phyloP scores from a whole-genome alignment of 352 stramenopile genomes.

The Pythium monospermum region DNA sequence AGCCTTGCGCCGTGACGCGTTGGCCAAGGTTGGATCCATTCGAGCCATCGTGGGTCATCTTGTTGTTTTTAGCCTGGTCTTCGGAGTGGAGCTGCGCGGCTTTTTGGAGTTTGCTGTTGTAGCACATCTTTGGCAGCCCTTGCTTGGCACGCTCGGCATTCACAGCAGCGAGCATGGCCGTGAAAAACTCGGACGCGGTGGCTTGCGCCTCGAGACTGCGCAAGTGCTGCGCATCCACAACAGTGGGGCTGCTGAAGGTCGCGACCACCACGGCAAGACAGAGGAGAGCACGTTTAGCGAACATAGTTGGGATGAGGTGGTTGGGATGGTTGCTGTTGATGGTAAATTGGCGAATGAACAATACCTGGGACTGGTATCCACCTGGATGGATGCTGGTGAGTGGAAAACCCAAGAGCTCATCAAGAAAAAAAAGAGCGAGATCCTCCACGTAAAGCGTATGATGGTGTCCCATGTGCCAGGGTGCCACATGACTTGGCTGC shows the following conservation, averaged over 20 bases:
- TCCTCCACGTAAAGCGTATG: too few species aligned
- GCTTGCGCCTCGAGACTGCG: neutral
- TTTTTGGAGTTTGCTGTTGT: slow-evolving; percentile 19
- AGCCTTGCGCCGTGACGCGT: neutral
- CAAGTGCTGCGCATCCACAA: neutral
- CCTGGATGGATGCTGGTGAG: too few species aligned
- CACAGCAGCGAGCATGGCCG: slow-evolving; percentile 42
- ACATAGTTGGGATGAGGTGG: neutral
- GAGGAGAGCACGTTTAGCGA: neutral
- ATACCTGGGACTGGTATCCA: too few species aligned
- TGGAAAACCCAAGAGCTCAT: too few species aligned
- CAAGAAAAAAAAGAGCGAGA: too few species aligned
- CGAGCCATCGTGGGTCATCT: slow-evolving; percentile 20
- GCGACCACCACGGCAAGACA: neutral
- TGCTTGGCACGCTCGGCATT: slow-evolving; percentile 45
- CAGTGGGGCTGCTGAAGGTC: neutral
- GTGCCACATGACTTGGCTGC: too few species aligned
- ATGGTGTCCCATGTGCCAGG: too few species aligned
- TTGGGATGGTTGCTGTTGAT: neutral
- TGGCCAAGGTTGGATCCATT: slow-evolving; percentile 1
- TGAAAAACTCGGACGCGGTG: neutral
- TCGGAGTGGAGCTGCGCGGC: slow-evolving; percentile 22
- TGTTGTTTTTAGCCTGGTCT: slow-evolving; percentile 21
- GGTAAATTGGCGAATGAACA: neutral
- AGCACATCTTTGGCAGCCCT: slow-evolving; percentile 12